Base-by-base conservation (phyloP, 2,329 filamentous ascomycete genomes). In the Paracoccidioides lutzii region DNA sequence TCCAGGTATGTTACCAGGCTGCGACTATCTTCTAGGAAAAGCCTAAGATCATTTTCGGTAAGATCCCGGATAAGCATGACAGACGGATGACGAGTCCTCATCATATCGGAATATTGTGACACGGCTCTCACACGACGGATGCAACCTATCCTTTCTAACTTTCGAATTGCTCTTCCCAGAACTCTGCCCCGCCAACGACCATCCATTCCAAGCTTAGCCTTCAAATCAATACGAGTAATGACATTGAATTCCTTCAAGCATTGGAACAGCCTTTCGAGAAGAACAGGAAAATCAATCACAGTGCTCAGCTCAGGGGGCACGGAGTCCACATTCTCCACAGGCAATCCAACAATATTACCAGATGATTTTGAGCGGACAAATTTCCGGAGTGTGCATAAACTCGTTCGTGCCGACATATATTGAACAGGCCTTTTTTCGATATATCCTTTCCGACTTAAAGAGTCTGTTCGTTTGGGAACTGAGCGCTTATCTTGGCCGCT, bases 401-500 rank as follows among this genome's bases (percentile, higher is more conserved):
- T 83, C 0, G 81, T 83, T 48, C 76, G 75, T 5, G 73, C 67
- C 3, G 75, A 73, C 56, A 73, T 73, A 28, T 72, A 69, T 35
- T 78, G 71, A 15, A 80, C 72, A 7, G 69, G 64, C 53, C 72
- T 71, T 62, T 85, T 85, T 43, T 76, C 73, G 54, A 85, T 83
- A 63, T 84, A 84, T 0, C 81, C 81, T 60, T 80, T 82, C 40
- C 71, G 66, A 5, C 75, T 73, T 42, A 85, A 70, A 3, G 71
- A 67, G 58, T 83, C 78, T 3, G 82, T 85, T 42, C 82, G 73
- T 58, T 78, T 75, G 1, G 82, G 82, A 2, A 84, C 77, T 1
- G 82, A 85, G 48, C 81, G 75, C 64, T 84, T 84, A 65, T 85
- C 81, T 67, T 85, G 82, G 5, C 78, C 78, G 59, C 79, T 81